These are phyloP conservation scores for Monosporascus sp. DNA, from an alignment of 2,329 filamentous ascomycete genomes.

Conservation along the genomic window DNA sequence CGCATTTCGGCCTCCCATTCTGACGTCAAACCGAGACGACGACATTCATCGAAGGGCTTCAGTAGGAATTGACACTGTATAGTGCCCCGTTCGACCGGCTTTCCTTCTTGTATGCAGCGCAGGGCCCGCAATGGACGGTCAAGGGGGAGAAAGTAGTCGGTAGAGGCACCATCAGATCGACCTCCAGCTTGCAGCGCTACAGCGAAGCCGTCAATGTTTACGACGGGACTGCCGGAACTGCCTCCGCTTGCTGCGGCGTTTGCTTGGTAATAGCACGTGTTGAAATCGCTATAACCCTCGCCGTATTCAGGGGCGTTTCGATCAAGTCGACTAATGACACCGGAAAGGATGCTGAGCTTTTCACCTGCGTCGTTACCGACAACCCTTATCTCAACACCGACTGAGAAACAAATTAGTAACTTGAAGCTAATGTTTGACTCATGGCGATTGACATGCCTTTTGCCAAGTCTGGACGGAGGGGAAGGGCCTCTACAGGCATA, in stretches of 20 bases:
- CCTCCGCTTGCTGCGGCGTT: constrained; percentile 95
- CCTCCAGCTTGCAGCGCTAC: constrained; percentile 93
- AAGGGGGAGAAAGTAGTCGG: constrained; percentile 93
- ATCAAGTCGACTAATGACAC: constrained; percentile 93
- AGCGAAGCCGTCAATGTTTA: constrained; percentile 89
- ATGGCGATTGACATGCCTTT: constrained; percentile 41
- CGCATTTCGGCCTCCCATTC: constrained; percentile 85
- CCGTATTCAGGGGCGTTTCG: constrained; percentile 97
- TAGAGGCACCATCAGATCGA: constrained; percentile 88
- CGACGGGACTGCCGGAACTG: constrained; percentile 96
- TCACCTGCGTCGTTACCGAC: constrained; percentile 98
- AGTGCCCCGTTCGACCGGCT: constrained; percentile 81
- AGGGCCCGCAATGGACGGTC: constrained; percentile 86
- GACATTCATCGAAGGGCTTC: constrained; percentile 96
- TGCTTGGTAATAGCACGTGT: constrained; percentile 92
- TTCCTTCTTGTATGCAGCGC: constrained; percentile 73
- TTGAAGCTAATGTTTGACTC: background rate
- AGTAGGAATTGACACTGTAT: constrained; percentile 97
- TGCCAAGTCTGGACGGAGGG: constrained; percentile 79
- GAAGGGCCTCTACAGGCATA: constrained; percentile 80
- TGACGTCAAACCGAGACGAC: constrained; percentile 76
- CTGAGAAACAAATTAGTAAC: constrained; percentile 31
- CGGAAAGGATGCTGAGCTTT: constrained; percentile 95
- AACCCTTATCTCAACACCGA: constrained; percentile 91
- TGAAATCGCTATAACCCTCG: constrained; percentile 98